Base-by-base conservation (phyloP, 2,329 filamentous ascomycete genomes). In the Immersiporthe knoxdaviesiana region DNA sequence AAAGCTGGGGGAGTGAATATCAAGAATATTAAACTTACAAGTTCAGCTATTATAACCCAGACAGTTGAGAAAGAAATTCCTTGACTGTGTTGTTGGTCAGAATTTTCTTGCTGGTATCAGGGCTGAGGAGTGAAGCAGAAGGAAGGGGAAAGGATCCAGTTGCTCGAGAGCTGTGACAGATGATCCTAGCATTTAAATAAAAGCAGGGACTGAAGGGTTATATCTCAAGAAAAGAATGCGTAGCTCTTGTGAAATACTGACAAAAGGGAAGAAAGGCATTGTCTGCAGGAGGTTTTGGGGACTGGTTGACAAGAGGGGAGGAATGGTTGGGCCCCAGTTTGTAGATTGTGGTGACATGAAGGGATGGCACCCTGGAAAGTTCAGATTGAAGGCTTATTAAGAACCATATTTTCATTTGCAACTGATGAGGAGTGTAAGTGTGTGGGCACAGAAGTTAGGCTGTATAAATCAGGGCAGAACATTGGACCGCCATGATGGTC, bases 321-420 rank as follows among this genome's bases (percentile, higher is more conserved):
- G n/a, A 2, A n/a, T 47, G 18, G 18, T 47, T 6, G 44, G 44
- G 44, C 44, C 21, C 7, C 44, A 18, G 7, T 0, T 8, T 8
- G 44, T 21, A 7, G n/a, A n/a, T n/a, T 47, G 21, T 21, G 10
- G 21, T 47, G 21, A n/a, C 21, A 47, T 7, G 5, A 47, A 47
- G 18, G 2, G 8, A 7, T 3, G 8, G 21, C n/a, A 47, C 8
- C 6, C 2, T n/a, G 44, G 1, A n/a, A 7, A 10, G 1, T n/a
- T 10, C 18, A 47, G 2, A 21, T 47, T 47, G 44, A n/a, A n/a
- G 44, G 2, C n/a, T n/a, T 10, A 47, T 47, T 21, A 47, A n/a
- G 44, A 47, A 8, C 44, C 7, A 47, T n/a, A 47, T 7, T n/a
- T 7, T 10, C 44, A n/a, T 47, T 47, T 21, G 11, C 7, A n/a